Percentiles rank a stretch among this genome's conserved stretches.
phyloP scores from a whole-genome alignment of 805 yeast genomes.

The Yarrowia sp. region DNA sequence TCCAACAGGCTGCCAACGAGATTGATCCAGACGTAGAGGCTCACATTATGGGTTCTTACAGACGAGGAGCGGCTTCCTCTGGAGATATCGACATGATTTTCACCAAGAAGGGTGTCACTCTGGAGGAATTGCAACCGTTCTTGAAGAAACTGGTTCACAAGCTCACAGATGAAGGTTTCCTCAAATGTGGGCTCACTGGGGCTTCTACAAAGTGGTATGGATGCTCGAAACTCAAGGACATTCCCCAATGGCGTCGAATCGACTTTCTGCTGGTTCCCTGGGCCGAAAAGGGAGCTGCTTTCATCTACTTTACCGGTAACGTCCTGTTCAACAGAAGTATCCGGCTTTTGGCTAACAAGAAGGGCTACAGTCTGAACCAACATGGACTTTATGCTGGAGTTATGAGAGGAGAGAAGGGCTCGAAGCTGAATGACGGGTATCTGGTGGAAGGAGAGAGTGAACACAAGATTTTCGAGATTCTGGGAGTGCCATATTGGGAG shows the following conservation, averaged over 20 bases:
- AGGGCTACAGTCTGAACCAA: conserved; percentile 54
- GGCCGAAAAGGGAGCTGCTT: conserved; percentile 56
- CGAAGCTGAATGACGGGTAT: conserved; percentile 40
- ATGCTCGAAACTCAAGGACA: conserved; percentile 46
- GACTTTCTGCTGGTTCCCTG: conserved; percentile 60
- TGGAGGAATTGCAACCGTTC: conserved; percentile 44
- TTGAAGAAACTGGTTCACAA: conserved; percentile 44
- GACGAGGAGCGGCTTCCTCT: conserved; percentile 56
- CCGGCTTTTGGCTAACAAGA: conserved; percentile 54
- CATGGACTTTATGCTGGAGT: conserved; percentile 53
- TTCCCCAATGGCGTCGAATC: conserved; percentile 57
- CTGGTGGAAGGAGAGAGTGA: conserved; percentile 57
- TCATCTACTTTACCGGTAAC: conserved; percentile 64
- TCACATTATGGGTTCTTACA: conserved; percentile 60
- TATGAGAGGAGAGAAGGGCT: conserved; percentile 37
- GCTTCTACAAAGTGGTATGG: conserved; percentile 49
- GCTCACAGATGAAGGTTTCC: conserved; percentile 49
- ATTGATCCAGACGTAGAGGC: conserved; percentile 52
- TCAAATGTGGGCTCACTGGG: conserved; percentile 44
- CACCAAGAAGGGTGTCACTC: conserved; percentile 50
- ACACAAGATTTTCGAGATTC: conserved; percentile 54
- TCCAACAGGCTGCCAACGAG: conserved; percentile 46
- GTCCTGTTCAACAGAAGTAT: conserved; percentile 59
- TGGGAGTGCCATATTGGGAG: conserved; percentile 53
- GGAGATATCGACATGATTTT: conserved; percentile 64